Evolutionary conservation across 2,329 filamentous ascomycete species (phyloP), one percentile per base, ranked within the genome.

Genomic region (Boeremia lycopersici): DNA sequence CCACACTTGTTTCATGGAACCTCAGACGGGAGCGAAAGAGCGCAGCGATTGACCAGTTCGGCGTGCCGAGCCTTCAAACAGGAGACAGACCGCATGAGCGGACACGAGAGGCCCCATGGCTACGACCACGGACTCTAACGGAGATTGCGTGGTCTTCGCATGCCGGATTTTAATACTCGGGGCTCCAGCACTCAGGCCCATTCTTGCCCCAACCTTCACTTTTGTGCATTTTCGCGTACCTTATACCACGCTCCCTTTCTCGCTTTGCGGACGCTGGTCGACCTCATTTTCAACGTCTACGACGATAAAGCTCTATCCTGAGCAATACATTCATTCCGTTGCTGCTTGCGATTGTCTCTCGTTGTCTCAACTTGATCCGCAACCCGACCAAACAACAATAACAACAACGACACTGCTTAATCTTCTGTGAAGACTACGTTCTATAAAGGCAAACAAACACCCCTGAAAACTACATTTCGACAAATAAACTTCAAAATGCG

Each of bases 1-100:
- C 70, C 68, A 73, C 70, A 43, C 28, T 56, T 56, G 67, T 65
- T 68, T 71, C 62, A 64, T 66, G 65, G 69, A 73, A 73, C 69
- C 67, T 59, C 61, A 63, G 46, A 61, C 48, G 60, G 60, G 55
- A 48, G 48, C 55, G 48, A 62, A 59, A 55, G 57, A 64, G 60
- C 57, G 48, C 54, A 53, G 36, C 57, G 51, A 56, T 62, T 57
- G 56, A 65, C 70, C 71, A 72, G 57, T 69, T 49, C 15, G 35
- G 40, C 62, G 67, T 49, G 48, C 51, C 42, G 50, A 56, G 44
- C 52, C 28, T 57, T 45, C 52, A 67, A 64, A 67, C 63, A 64
- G 61, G 65, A 67, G 63, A 51, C 53, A 67, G 63, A 51, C 53
- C 19, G 48, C 59, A 57, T 55, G 46, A 50, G 30, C 52, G 41